Evolutionary conservation across 1,284 basidiomycete species (phyloP).

Genomic region (Sanguinoderma infundibulare): DNA sequence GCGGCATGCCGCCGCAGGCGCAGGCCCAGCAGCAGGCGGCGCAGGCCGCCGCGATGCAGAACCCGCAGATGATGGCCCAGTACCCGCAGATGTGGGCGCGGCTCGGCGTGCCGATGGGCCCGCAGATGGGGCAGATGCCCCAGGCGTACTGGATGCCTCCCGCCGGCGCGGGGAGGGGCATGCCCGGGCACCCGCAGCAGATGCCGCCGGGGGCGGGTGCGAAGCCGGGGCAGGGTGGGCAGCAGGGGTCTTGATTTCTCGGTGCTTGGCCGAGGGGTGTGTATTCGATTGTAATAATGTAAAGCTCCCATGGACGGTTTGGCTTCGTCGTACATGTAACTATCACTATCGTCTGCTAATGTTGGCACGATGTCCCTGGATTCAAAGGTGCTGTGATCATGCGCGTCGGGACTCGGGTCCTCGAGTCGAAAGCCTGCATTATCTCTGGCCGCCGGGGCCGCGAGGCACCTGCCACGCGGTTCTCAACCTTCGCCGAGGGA

Average conservation of each 20-base stretch:
- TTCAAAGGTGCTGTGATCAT: neutral
- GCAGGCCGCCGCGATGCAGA: conserved; percentile 31
- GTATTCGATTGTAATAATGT: neutral
- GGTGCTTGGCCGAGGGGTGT: neutral
- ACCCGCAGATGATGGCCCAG: conserved; percentile 37
- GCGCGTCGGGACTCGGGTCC: no score
- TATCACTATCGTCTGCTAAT: neutral
- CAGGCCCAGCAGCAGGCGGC: conserved; percentile 28
- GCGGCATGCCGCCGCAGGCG: conserved; percentile 14
- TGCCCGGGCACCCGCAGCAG: conserved; percentile 38
- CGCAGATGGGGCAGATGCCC: conserved; percentile 29
- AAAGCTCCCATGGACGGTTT: neutral
- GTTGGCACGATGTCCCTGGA: neutral
- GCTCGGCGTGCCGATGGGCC: conserved; percentile 25
- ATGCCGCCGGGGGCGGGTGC: conserved; percentile 33
- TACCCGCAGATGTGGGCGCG: conserved; percentile 31
- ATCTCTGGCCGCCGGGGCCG: neutral
- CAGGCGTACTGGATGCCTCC: conserved; percentile 33
- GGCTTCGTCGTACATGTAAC: neutral
- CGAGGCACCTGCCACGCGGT: neutral
- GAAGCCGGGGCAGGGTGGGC: conserved; percentile 42
- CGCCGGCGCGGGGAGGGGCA: conserved; percentile 31
- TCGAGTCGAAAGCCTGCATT: neutral
- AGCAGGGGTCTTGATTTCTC: conserved; percentile 39
- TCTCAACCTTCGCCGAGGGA: neutral